Percentiles rank a stretch among this genome's conserved stretches.
These are phyloP conservation scores for Tylopilus vinaceipallidus DNA, from an alignment of 768 basidiomycete genomes.

Conservation along the genomic window DNA sequence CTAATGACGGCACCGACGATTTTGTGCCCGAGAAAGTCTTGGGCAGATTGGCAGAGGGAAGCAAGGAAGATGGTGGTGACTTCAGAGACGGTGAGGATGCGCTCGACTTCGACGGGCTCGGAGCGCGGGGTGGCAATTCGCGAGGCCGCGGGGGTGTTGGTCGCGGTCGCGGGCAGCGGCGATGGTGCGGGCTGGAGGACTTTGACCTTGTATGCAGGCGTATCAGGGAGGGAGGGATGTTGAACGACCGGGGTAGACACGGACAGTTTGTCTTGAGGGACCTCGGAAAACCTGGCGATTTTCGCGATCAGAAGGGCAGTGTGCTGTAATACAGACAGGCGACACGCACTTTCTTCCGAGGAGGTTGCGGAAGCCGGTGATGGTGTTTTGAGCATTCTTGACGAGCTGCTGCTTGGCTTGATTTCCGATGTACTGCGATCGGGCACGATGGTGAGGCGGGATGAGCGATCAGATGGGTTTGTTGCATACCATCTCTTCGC, in stretches of 20 bases:
- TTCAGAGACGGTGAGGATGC: slow-evolving; percentile 79
- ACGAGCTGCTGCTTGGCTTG: slow-evolving; percentile 93
- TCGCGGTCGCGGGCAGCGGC: slow-evolving; percentile 55
- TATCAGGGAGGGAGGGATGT: slow-evolving; percentile 67
- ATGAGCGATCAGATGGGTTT: slow-evolving; percentile 1
- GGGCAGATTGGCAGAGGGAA: slow-evolving; percentile 81
- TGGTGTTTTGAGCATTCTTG: slow-evolving; percentile 92
- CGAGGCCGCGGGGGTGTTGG: slow-evolving; percentile 64
- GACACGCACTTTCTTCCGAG: slow-evolving; percentile 83
- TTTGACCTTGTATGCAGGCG: slow-evolving; percentile 81
- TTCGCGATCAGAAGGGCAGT: neutral
- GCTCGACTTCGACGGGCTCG: slow-evolving; percentile 62
- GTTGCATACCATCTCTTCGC: slow-evolving; percentile 82
- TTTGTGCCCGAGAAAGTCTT: slow-evolving; percentile 84
- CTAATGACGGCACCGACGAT: slow-evolving; percentile 82
- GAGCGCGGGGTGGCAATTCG: slow-evolving; percentile 69
- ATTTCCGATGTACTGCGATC: slow-evolving; percentile 86
- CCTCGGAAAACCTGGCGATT: slow-evolving; percentile 67
- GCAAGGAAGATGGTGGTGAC: slow-evolving; percentile 82
- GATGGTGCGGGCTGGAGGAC: slow-evolving; percentile 76
- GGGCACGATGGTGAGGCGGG: slow-evolving; percentile 1
- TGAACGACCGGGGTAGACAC: slow-evolving; percentile 73
- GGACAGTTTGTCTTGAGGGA: slow-evolving; percentile 50
- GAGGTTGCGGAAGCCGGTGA: slow-evolving; percentile 91
- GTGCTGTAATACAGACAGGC: neutral